Evolutionary conservation across 441 rosid species (phyloP).

Genomic region (Jatropha multifida): DNA sequence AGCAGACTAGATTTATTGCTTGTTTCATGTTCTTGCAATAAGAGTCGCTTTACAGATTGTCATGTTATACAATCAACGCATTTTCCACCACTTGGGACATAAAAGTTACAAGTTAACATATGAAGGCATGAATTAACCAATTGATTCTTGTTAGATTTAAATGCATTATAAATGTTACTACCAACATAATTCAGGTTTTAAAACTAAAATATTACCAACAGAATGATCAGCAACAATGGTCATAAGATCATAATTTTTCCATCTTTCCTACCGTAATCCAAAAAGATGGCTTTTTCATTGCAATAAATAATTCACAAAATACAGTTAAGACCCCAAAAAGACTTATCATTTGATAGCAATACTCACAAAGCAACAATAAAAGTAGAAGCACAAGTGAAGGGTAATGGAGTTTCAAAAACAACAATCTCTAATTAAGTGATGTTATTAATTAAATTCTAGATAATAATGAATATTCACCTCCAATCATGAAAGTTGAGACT

Average conservation of each 20-base stretch:
- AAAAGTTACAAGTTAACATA: no score
- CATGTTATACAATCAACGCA: not conserved
- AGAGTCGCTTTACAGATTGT: not conserved
- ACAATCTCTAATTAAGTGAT: not conserved
- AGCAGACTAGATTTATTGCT: not conserved
- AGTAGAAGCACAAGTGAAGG: not conserved
- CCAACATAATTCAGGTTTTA: not conserved
- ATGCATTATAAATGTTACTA: not conserved
- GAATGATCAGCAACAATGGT: not conserved
- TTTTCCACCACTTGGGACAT: not conserved
- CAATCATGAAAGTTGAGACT: not conserved
- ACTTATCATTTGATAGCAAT: not conserved
- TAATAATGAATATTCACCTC: slow-evolving; percentile 4
- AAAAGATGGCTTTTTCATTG: not conserved
- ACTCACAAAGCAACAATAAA: not conserved
- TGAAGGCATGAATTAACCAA: no score
- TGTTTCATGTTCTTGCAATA: not conserved
- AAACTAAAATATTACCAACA: not conserved
- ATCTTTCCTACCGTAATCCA: not conserved
- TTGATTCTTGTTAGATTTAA: not conserved
- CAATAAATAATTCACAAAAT: not conserved
- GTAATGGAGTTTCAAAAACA: not conserved
- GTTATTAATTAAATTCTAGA: not conserved
- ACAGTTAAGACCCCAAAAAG: not conserved
- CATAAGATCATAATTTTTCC: not conserved